These are phyloP conservation scores for Pelargonium myrrhifolium DNA, from an alignment of 441 rosid species.

Conservation along the genomic window DNA sequence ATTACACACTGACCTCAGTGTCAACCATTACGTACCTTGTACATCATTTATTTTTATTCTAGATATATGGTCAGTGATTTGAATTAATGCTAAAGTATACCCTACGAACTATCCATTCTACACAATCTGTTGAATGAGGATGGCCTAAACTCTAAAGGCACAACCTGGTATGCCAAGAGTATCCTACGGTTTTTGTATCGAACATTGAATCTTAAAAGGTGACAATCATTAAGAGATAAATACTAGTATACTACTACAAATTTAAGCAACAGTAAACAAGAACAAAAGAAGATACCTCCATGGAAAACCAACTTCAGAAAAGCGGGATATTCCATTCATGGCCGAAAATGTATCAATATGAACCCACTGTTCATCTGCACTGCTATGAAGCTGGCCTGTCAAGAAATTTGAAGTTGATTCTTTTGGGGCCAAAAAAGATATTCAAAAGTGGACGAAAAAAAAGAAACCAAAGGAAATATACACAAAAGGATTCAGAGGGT, in stretches of 20 bases:
- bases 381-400: constrained; percentile 41
- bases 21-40: not conserved
- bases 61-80: not conserved
- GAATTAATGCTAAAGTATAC: no score
- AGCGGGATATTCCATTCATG: constrained; percentile 94
- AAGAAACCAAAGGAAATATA: not conserved
- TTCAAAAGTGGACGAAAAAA: not conserved
- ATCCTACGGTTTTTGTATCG: not conserved
- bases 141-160: no score
- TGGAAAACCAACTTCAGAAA: constrained; percentile 66
- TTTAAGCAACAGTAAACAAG: not conserved
- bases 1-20: not conserved
- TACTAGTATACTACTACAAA: not conserved
- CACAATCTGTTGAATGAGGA: no score
- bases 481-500: no score
- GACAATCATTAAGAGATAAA: not conserved
- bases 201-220: not conserved
- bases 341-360: constrained; percentile 91
- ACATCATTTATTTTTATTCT: not conserved
- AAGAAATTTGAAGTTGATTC: constrained; percentile 14
- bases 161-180: not conserved
- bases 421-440: not conserved
- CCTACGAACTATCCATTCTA: no score
- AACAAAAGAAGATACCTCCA: constrained; percentile 52
- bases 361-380: constrained; percentile 47